phyloP scores from a whole-genome alignment of 345 rosid genomes.

The Camelina sativa region DNA sequence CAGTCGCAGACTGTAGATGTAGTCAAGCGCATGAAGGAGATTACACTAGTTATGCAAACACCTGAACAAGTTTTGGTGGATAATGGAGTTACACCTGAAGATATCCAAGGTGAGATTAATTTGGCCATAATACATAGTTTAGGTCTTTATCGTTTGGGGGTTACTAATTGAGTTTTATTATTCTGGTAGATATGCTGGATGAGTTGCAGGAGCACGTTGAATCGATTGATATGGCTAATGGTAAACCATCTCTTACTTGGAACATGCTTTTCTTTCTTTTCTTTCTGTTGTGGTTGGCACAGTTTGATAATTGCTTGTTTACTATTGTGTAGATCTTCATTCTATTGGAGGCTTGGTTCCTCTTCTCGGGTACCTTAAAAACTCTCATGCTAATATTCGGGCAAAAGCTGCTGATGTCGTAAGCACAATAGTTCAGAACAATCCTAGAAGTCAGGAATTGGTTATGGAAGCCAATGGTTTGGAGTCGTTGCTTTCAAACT shows the following conservation, averaged over 20 bases:
- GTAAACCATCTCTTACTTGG: slow-evolving; percentile 16
- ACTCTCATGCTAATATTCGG: slow-evolving; percentile 72
- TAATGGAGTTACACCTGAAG: slow-evolving; percentile 80
- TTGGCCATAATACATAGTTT: background rate
- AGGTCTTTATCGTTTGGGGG: background rate
- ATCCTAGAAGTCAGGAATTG: slow-evolving; percentile 74
- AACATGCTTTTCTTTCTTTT: background rate
- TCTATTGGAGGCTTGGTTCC: slow-evolving; percentile 46
- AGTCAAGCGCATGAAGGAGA: slow-evolving; percentile 94
- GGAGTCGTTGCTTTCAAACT: slow-evolving; percentile 43
- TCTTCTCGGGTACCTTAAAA: slow-evolving; percentile 41
- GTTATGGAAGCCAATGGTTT: slow-evolving; percentile 59
- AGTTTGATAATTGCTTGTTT: background rate
- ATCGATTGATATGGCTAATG: slow-evolving; percentile 50
- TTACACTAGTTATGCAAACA: slow-evolving; percentile 82
- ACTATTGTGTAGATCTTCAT: slow-evolving; percentile 40
- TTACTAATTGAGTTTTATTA: slow-evolving; percentile 8
- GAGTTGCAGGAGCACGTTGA: slow-evolving; percentile 51
- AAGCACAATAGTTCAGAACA: slow-evolving; percentile 91
- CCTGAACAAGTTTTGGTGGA: slow-evolving; percentile 77
- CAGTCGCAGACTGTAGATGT: slow-evolving; percentile 84
- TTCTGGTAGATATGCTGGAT: slow-evolving; percentile 44
- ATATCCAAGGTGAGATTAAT: slow-evolving; percentile 70
- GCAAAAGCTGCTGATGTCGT: slow-evolving; percentile 98
- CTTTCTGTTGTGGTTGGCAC: background rate